phyloP scores from a whole-genome alignment of 352 stramenopile genomes.

The Globisporangium apiculatum region DNA sequence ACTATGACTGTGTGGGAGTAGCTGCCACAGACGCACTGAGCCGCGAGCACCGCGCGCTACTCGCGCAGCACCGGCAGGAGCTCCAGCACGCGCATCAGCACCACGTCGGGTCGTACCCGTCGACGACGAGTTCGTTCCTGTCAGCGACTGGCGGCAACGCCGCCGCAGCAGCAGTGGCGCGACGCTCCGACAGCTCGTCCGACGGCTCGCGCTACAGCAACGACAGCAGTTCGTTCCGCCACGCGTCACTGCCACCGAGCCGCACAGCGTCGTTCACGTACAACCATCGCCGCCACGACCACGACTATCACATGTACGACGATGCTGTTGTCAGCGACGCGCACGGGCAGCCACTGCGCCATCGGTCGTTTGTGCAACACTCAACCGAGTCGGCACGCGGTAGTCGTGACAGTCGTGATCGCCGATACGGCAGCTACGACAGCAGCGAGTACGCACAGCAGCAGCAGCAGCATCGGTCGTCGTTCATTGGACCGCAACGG shows the following conservation, averaged over 20 bases:
- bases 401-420: not conserved
- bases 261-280: conserved; percentile 3
- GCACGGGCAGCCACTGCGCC: not conserved
- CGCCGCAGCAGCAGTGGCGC: not conserved
- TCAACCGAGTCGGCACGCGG: no score
- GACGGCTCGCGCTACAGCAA: not conserved
- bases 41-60: not conserved
- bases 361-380: no score
- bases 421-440: not conserved
- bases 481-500: not conserved
- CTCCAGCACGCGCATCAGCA: not conserved
- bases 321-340: not conserved
- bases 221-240: conserved; percentile 2
- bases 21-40: no score
- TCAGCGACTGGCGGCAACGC: not conserved
- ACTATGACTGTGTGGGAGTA: not conserved
- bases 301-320: conserved; percentile 1
- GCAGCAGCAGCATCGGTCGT: conserved; percentile 1
- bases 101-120: conserved; percentile 1
- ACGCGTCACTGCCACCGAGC: not conserved
- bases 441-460: not conserved
- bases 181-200: conserved; percentile 5
- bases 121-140: conserved; percentile 1
- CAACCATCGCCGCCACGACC: conserved; percentile 3
- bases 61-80: not conserved